Conservation (phyloP, 2,329 filamentous ascomycete species). For the Pyrenophora graminea region DNA sequence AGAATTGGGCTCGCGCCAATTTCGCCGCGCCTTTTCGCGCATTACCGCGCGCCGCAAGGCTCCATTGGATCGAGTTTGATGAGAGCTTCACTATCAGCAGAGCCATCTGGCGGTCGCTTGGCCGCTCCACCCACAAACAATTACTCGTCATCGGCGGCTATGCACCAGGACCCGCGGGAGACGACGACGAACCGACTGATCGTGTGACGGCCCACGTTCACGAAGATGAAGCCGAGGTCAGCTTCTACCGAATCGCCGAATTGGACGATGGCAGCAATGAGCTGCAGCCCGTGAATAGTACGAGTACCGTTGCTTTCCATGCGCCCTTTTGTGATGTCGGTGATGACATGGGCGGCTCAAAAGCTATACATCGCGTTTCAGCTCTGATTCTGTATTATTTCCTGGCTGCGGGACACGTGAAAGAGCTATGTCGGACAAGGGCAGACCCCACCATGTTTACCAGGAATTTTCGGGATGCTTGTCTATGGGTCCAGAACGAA, state of each 20-base stretch:
- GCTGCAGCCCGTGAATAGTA: slow-evolving; percentile 31
- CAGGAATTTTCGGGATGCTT: slow-evolving; percentile 35
- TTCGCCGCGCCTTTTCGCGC: slow-evolving; percentile 28
- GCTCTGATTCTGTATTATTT: slow-evolving; percentile 35
- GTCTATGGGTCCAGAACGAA: slow-evolving; percentile 32
- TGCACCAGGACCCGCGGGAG: slow-evolving; percentile 29
- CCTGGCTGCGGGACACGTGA: slow-evolving; percentile 30
- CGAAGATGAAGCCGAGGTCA: slow-evolving; percentile 33
- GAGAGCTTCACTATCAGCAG: slow-evolving; percentile 31
- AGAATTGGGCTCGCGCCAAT: slow-evolving; percentile 26
- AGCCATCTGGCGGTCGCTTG: slow-evolving; percentile 30
- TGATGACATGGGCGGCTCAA: slow-evolving; percentile 31
- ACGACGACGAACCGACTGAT: slow-evolving; percentile 27
- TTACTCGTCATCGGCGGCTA: slow-evolving; percentile 37
- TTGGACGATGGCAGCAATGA: slow-evolving; percentile 21
- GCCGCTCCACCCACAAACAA: slow-evolving; percentile 34
- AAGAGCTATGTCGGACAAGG: slow-evolving; percentile 29
- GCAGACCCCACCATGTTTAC: slow-evolving; percentile 35
- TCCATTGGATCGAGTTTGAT: slow-evolving; percentile 33
- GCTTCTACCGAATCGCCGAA: slow-evolving; percentile 32
- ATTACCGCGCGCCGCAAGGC: slow-evolving; percentile 21
- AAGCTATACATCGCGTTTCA: slow-evolving; percentile 34
- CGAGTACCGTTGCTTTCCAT: slow-evolving; percentile 34
- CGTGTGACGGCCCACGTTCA: slow-evolving; percentile 36
- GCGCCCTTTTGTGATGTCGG: slow-evolving; percentile 35